Conservation (phyloP, 2,329 filamentous ascomycete genomes). For the Basipetospora chlamydospora region DNA sequence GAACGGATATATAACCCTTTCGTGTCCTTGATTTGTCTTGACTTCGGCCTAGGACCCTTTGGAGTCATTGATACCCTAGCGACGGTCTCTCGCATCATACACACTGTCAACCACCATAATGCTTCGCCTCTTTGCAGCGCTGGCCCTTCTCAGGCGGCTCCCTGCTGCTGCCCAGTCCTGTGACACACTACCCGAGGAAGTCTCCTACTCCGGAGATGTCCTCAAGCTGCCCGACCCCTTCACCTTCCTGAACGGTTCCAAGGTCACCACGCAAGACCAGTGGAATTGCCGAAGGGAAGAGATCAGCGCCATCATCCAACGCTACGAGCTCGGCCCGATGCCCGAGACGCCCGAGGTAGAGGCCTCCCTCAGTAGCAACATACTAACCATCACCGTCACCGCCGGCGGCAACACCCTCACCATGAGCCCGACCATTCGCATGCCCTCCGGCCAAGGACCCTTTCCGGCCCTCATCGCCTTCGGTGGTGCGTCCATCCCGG, state of each 20-base stretch:
- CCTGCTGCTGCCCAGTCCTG: no score
- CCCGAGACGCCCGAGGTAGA: conserved; percentile 17
- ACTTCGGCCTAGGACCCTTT: no score
- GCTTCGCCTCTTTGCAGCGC: no score
- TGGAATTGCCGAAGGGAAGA: conserved; percentile 27
- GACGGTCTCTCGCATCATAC: no score
- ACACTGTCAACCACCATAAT: no score
- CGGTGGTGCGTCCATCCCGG: conserved; percentile 37
- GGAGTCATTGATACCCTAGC: no score
- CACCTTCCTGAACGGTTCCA: conserved; percentile 20
- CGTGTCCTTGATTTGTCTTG: no score
- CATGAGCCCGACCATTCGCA: conserved; percentile 22
- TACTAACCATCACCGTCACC: conserved; percentile 13
- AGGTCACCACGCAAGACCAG: conserved; percentile 21
- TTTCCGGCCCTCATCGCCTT: conserved; percentile 41
- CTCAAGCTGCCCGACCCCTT: conserved; percentile 20
- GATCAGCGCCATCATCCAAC: conserved; percentile 21
- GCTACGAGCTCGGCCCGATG: conserved; percentile 24
- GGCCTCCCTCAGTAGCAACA: not conserved
- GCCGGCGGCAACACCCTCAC: conserved; percentile 26
- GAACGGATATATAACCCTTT: no score
- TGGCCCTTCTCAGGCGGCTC: no score
- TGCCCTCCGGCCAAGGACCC: conserved; percentile 12
- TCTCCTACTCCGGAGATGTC: no score
- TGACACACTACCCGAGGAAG: no score